phyloP scores from a whole-genome alignment of 768 basidiomycete genomes.

The Hericium rajendrae region DNA sequence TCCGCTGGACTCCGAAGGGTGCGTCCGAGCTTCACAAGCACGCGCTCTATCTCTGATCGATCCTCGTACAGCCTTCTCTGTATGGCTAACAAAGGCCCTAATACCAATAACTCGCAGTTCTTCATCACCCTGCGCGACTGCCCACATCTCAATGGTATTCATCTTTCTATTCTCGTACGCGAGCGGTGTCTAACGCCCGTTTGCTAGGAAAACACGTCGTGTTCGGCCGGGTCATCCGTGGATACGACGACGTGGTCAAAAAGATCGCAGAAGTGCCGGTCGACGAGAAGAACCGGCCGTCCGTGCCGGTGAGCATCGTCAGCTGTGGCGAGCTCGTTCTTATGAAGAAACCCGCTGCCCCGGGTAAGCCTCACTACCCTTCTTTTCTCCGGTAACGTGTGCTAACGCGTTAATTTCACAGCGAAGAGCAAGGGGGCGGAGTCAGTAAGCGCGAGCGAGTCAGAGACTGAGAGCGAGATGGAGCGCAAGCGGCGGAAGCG shows the following conservation, averaged over 20 bases:
- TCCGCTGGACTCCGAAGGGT: slow-evolving; percentile 58
- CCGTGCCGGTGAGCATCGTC: slow-evolving; percentile 52
- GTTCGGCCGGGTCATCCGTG: slow-evolving; percentile 41
- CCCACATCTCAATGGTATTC: slow-evolving; percentile 62
- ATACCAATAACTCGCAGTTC: slow-evolving; percentile 84
- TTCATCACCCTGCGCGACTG: slow-evolving; percentile 75
- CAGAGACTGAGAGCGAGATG: slow-evolving; percentile 2
- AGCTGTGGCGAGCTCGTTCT: slow-evolving; percentile 85
- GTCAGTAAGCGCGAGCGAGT: slow-evolving; percentile 8
- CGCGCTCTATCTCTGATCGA: background rate
- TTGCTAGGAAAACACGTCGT: slow-evolving; percentile 51
- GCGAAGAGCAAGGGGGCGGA: slow-evolving; percentile 1
- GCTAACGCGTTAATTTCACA: background rate
- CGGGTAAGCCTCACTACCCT: slow-evolving; percentile 13
- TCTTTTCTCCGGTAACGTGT: background rate
- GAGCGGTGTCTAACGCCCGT: slow-evolving; percentile 17
- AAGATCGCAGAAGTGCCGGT: slow-evolving; percentile 55
- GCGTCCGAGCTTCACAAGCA: background rate
- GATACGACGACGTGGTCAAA: slow-evolving; percentile 49
- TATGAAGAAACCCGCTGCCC: slow-evolving; percentile 26
- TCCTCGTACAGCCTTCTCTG: slow-evolving; percentile 49
- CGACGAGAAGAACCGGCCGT: slow-evolving; percentile 69
- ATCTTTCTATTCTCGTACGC: slow-evolving; percentile 25
- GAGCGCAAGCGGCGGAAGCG: slow-evolving; percentile 12
- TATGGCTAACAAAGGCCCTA: slow-evolving; percentile 83